phyloP scores from a whole-genome alignment of 2,329 filamentous ascomycete genomes.

The Gliomastix tumulicola region DNA sequence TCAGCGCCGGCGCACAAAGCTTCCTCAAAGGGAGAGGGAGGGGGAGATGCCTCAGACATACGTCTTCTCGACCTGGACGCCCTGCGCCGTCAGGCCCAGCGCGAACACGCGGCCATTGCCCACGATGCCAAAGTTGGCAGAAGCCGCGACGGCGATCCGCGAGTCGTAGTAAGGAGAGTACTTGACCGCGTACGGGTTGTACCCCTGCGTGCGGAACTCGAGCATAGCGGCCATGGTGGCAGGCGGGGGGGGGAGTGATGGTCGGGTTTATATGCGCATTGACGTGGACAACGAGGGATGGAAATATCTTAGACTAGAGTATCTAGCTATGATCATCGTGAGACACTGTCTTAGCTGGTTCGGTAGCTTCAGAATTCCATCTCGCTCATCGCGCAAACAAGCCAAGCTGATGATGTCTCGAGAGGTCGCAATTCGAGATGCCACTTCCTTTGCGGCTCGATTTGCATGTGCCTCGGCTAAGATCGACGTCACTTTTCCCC shows the following conservation, averaged over 20 bases:
- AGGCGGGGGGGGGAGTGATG: no score
- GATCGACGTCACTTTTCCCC: constrained; percentile 5
- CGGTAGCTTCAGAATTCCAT: no score
- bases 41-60: constrained; percentile 26
- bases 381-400: no score
- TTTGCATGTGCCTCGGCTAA: constrained; percentile 27
- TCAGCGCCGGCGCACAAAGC: background rate
- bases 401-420: no score
- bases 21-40: background rate
- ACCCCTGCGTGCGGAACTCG: constrained; percentile 88
- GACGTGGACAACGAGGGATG: no score
- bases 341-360: no score
- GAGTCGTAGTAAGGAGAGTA: constrained; percentile 99
- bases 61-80: constrained; percentile 80
- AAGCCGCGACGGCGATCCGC: constrained; percentile 79
- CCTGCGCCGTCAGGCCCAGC: constrained; percentile 73
- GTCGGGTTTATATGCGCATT: no score
- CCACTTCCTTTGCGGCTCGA: no score
- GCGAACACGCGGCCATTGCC: constrained; percentile 90
- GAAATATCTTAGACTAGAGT: no score
- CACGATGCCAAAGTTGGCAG: constrained; percentile 95
- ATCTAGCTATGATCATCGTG: no score
- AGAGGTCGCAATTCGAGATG: no score
- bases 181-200: constrained; percentile 93
- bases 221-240: constrained; percentile 62